Evolutionary conservation across 306 rosid genomes (phyloP), one percentile per base, ranked within the genome.

Genomic region (Lotus japonicus): DNA sequence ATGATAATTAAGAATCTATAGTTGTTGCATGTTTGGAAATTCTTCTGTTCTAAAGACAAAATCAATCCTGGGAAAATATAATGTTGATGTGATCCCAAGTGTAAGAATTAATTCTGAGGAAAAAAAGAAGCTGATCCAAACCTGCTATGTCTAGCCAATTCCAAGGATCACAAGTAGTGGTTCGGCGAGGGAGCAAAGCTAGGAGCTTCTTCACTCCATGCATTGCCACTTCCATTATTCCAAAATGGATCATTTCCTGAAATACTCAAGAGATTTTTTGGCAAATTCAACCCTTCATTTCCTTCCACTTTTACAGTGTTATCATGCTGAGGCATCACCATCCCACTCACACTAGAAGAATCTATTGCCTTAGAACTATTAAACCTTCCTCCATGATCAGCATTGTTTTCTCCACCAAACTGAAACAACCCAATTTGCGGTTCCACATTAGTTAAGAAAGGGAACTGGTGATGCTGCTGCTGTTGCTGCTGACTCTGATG

Each of bases 171-270:
- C 65, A 86, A 69, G 45, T 83, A 72, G 67, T 85, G 88, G 46
- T 57, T 74, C 16, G 84, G 71, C 19, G 95, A 77, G 9, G 87
- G 79, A 49, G 80, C 52, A 83, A 92, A 89, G 81, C 80, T 80
- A 52, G 89, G 87, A 68, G 81, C 72, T 62, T 85, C 84, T 62
- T 85, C 84, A 59, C 63, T 81, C 97, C 97, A 88, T 73, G 87
- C 83, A 80, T 61, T 84, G 12, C 71, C 49, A 39, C 66, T 70
- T 63, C 68, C 72, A 21, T 44, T 73, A 21, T 44, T 73, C 64
- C 84, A 84, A 59, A 79, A 78, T 36, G 73, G 81, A 64, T 79
- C 79, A 75, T 75, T 81, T 74, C 84, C 84, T 2, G 75, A 79
- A 71, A 73, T 65, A 23, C 81, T 84, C 85, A 78, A 75, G 35